Percentiles rank a stretch among this genome's conserved stretches.
Evolutionary conservation across 78 protist species (phyloP).

Genomic region (Corallochytrium limacisporum): DNA sequence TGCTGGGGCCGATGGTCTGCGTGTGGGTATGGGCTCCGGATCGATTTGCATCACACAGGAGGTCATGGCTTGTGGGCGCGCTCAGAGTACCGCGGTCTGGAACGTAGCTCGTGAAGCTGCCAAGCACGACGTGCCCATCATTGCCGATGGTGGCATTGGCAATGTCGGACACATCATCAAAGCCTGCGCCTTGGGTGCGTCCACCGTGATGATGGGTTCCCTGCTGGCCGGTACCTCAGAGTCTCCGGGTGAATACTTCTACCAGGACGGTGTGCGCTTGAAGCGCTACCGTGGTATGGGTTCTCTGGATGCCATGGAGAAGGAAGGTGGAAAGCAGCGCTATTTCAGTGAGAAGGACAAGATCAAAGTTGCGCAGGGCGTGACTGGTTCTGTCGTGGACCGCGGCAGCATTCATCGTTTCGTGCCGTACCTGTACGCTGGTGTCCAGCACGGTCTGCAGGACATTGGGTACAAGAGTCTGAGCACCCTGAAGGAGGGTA

Average conservation of each 20-base stretch:
- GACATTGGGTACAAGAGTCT: slow-evolving; percentile 50
- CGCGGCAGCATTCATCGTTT: slow-evolving; percentile 53
- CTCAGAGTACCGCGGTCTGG: slow-evolving; percentile 79
- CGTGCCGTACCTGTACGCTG: slow-evolving; percentile 40
- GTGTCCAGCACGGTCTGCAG: slow-evolving; percentile 69
- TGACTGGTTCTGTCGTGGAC: slow-evolving; percentile 68
- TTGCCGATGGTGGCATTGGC: slow-evolving; percentile 91
- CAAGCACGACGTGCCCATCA: slow-evolving; percentile 62
- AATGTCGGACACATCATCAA: slow-evolving; percentile 75
- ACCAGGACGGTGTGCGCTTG: slow-evolving; percentile 60
- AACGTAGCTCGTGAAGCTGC: slow-evolving; percentile 35
- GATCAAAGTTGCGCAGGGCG: slow-evolving; percentile 74
- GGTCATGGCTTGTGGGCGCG: slow-evolving; percentile 64
- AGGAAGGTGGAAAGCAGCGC: slow-evolving; percentile 31
- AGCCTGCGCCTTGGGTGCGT: slow-evolving; percentile 83
- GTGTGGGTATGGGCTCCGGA: slow-evolving; percentile 93
- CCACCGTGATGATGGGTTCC: slow-evolving; percentile 87
- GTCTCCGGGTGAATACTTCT: slow-evolving; percentile 78
- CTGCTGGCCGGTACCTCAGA: slow-evolving; percentile 87
- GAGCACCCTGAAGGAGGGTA: slow-evolving; percentile 5
- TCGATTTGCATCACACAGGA: slow-evolving; percentile 88
- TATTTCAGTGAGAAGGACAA: slow-evolving; percentile 44
- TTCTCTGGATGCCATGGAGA: slow-evolving; percentile 72
- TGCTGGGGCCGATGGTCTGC: slow-evolving; percentile 81
- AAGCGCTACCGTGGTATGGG: slow-evolving; percentile 90